Evolutionary conservation across 1,139 yeast species (phyloP), one percentile per base, ranked within the genome.

Genomic region (Pichia sp.): DNA sequence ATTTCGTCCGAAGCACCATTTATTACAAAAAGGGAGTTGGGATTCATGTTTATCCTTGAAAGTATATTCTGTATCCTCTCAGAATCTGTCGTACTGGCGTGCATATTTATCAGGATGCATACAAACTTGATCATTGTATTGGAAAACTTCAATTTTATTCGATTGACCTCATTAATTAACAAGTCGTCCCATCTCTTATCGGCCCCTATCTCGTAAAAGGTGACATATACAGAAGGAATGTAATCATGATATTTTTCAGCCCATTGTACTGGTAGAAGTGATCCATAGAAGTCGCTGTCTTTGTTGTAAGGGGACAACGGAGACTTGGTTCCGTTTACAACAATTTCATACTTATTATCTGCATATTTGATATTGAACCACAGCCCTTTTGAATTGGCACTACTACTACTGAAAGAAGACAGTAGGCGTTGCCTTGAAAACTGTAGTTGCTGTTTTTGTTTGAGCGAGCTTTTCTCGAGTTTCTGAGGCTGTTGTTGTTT

Each of bases 221-320:
- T 63, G 3, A 78, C 64, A 47, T 74, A 70, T 0, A 76, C 71
- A 2, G 74, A 59, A 0, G 85, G 85, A 22, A 70, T 48, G 5
- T 67, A 52, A 19, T 70, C 67, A 37, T 69, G 65, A 58, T 80
- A 78, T 60, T 79, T 80, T 39, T 72, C 70, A 10, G 79, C 55
- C 86, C 85, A 81, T 25, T 73, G 67, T 0, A 60, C 57, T 0
- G 76, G 68, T 25, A 79, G 58, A 1, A 78, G 61, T 25, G 75
- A 74, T 0, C 79, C 78, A 49, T 67, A 70, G 49, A 70, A 60
- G 5, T 61, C 60, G 0, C 76, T 69, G 9, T 48, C 37, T 3
- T 66, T 65, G 49, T 71, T 71, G 47, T 70, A 64, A 1, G 82
- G 82, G 0, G 82, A 76, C 16, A 65, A 48, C 6, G 61, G 57